phyloP scores from a whole-genome alignment of 2,329 filamentous ascomycete genomes.

The Zasmidium citrigriseum region DNA sequence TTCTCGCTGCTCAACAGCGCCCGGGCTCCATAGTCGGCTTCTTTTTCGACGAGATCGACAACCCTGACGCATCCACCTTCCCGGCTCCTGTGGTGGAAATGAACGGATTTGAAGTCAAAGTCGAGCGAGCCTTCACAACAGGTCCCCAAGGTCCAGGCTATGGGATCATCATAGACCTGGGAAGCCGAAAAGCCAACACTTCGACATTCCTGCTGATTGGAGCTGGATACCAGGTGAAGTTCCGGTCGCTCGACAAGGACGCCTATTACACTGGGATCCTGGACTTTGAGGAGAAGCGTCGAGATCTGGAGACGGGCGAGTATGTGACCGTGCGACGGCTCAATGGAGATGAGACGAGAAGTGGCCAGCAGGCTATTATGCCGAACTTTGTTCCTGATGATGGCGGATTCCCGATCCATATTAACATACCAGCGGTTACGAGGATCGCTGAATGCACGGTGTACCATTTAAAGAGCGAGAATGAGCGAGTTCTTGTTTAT shows the following conservation, averaged over 20 bases:
- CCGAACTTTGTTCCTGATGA: slow-evolving; percentile 59
- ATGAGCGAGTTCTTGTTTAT: too few relatives aligned
- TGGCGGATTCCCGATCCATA: slow-evolving; percentile 56
- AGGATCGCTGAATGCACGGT: too few relatives aligned
- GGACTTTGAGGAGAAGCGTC: slow-evolving; percentile 42
- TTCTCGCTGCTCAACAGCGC: slow-evolving; percentile 44
- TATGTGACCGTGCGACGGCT: slow-evolving; percentile 37
- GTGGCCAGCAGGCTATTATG: slow-evolving; percentile 55
- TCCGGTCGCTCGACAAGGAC: slow-evolving; percentile 33
- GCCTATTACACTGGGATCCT: slow-evolving; percentile 47
- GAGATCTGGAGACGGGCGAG: slow-evolving; percentile 39
- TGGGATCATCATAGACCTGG: slow-evolving; percentile 47
- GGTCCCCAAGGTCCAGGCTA: slow-evolving; percentile 43
- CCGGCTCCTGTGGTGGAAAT: slow-evolving; percentile 37
- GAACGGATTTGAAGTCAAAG: slow-evolving; percentile 39
- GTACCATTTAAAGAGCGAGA: too few relatives aligned
- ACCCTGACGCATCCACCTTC: slow-evolving; percentile 33
- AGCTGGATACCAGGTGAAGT: slow-evolving; percentile 45
- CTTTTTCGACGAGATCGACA: slow-evolving; percentile 43
- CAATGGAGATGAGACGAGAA: slow-evolving; percentile 20
- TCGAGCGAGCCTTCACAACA: slow-evolving; percentile 49
- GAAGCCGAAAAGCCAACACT: slow-evolving; percentile 27
- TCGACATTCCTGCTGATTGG: slow-evolving; percentile 48
- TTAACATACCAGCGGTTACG: too few relatives aligned
- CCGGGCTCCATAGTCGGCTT: slow-evolving; percentile 42